Conservation (phyloP, 305 asterid genomes). For the Andrographis paniculata region DNA sequence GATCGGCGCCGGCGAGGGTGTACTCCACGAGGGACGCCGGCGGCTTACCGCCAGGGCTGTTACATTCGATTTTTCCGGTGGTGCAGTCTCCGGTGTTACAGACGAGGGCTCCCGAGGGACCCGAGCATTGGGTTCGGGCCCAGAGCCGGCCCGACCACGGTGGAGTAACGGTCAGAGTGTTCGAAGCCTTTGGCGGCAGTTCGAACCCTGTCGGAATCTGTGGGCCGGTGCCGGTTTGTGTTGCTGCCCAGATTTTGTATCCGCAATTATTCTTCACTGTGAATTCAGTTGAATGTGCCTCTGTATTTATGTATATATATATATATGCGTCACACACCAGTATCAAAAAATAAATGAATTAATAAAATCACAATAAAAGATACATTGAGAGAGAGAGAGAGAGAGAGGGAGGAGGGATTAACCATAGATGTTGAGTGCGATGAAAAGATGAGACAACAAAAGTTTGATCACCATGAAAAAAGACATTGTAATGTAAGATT, state of each 20-base stretch:
- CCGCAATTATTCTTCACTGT: conserved; percentile 4
- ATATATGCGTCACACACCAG: too few species aligned
- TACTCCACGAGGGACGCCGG: background rate
- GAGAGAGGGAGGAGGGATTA: too few species aligned
- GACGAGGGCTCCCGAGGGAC: background rate
- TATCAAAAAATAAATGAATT: too few species aligned
- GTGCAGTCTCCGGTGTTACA: conserved; percentile 1
- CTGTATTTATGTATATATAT: too few species aligned
- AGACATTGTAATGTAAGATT: too few species aligned
- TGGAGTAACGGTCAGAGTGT: background rate
- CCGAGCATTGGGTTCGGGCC: conserved; percentile 5
- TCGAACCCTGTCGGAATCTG: background rate
- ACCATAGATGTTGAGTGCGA: too few species aligned
- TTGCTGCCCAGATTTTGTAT: conserved; percentile 1
- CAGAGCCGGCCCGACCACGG: conserved; percentile 6
- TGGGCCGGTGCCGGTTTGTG: conserved; percentile 1
- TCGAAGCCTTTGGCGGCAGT: background rate
- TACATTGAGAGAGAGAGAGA: too few species aligned
- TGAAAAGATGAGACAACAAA: too few species aligned
- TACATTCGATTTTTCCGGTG: conserved; percentile 3
- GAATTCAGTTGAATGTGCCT: background rate
- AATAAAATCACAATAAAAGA: too few species aligned
- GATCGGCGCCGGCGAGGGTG: conserved; percentile 22
- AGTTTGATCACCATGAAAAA: too few species aligned
- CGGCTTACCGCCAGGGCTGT: background rate